Percentiles rank a stretch among this genome's conserved stretches.
Conservation (phyloP, 257 asterid species). For the Petunia axillaris region DNA sequence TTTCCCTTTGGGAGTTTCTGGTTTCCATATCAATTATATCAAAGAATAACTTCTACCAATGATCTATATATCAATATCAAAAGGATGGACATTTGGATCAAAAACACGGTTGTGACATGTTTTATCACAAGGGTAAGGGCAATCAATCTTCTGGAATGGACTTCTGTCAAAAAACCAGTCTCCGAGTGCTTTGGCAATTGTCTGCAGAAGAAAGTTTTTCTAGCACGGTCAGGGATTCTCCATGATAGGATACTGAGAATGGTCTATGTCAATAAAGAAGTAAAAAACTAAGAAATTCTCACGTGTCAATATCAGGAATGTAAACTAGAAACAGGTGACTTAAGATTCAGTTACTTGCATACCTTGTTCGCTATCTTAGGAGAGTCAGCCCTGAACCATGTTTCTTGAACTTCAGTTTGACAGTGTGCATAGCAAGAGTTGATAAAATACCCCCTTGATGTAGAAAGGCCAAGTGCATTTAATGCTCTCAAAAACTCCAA, state of each 20-base stretch:
- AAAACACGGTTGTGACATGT: conserved; percentile 80
- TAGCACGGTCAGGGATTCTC: not conserved
- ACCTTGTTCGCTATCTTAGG: conserved; percentile 66
- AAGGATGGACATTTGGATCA: conserved; percentile 45
- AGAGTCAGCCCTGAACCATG: conserved; percentile 64
- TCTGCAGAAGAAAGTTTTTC: conserved; percentile 45
- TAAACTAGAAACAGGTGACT: not conserved
- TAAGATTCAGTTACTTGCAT: not conserved
- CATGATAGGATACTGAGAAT: not conserved
- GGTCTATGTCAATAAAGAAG: not conserved
- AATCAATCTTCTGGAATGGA: conserved; percentile 73
- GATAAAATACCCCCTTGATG: conserved; percentile 73
- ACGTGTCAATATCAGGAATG: not conserved
- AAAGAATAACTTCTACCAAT: conserved; percentile 19
- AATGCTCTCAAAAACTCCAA: conserved; percentile 52
- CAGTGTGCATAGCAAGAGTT: conserved; percentile 91
- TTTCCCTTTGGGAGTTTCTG: conserved; percentile 21
- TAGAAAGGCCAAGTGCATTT: conserved; percentile 49
- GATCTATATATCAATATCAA: conserved; percentile 13
- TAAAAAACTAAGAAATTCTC: not conserved
- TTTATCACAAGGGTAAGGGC: conserved; percentile 87
- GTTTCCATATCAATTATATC: conserved; percentile 5
- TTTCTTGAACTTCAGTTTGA: conserved; percentile 81
- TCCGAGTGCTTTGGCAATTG: conserved; percentile 80
- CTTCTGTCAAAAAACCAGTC: conserved; percentile 80